Evolutionary conservation across 192 early-diverging fungal genomes (phyloP).

Genomic region (Backusella circina): DNA sequence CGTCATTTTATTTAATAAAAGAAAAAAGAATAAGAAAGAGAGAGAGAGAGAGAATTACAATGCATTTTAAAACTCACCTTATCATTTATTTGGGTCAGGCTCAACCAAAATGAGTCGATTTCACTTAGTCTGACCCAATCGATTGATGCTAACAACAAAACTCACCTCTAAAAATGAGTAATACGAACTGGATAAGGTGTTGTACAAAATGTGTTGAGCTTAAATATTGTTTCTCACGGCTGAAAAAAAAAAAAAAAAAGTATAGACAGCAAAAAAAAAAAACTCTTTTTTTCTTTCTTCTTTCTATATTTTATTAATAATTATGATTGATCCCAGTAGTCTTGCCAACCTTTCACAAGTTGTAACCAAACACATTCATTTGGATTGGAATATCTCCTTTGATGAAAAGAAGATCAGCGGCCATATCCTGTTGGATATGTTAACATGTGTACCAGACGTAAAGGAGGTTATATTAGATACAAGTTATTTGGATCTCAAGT

Average conservation of each 20-base stretch:
- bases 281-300: not conserved
- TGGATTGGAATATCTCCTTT: slow-evolving; percentile 80
- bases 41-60: not conserved
- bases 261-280: no score
- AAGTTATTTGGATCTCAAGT: slow-evolving; percentile 52
- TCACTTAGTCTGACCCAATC: no score
- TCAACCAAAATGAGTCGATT: no score
- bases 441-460: slow-evolving; percentile 48
- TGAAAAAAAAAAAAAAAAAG: no score
- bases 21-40: not conserved
- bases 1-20: not conserved
- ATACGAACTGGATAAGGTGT: no score
- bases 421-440: slow-evolving; percentile 56
- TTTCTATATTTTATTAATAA: not conserved
- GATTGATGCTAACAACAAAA: no score
- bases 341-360: slow-evolving; percentile 77
- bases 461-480: slow-evolving; percentile 70
- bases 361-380: slow-evolving; percentile 67
- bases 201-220: not conserved
- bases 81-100: no score
- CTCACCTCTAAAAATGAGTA: not conserved
- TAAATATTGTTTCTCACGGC: not conserved
- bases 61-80: not conserved
- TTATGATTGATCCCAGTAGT: slow-evolving; percentile 70
- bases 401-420: slow-evolving; percentile 62